Percentiles rank a stretch among this genome's conserved stretches.
Conservation (phyloP, 306 rosid species). For the Sechiopsis laciniata region DNA sequence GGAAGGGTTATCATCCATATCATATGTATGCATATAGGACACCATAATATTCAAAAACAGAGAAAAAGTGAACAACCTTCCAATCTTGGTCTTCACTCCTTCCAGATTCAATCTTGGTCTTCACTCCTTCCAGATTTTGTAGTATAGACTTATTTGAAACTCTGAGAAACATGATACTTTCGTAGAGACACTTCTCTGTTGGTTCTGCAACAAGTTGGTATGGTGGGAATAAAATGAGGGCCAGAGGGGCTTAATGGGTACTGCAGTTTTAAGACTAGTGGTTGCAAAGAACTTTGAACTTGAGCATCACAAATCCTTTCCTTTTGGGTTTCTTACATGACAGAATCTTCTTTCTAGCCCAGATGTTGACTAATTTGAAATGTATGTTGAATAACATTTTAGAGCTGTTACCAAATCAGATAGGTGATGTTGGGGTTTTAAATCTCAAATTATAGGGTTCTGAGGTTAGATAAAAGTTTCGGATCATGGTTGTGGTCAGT, state of each 20-base stretch:
- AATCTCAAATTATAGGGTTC: background rate
- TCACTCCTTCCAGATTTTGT: slow-evolving; percentile 2
- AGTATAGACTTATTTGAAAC: slow-evolving; percentile 6
- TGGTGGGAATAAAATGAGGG: slow-evolving; percentile 5
- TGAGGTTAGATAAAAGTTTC: background rate
- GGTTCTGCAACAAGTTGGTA: background rate
- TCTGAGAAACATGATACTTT: slow-evolving; percentile 2
- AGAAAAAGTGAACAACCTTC: slow-evolving; percentile 1
- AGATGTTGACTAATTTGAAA: slow-evolving; percentile 2
- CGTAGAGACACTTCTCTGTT: background rate
- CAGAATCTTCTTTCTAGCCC: background rate
- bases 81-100: background rate
- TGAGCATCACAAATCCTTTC: background rate
- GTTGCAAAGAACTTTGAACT: background rate
- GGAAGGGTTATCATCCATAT: too few species aligned
- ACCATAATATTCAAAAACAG: background rate
- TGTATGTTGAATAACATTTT: background rate
- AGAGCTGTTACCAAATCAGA: background rate
- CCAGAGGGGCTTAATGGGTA: background rate
- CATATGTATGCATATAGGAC: background rate
- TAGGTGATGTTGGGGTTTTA: background rate
- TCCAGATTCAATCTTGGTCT: background rate
- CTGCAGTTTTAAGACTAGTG: slow-evolving; percentile 1
- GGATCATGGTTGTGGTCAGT: background rate
- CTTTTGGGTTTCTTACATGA: background rate